Evolutionary conservation across 805 yeast species (phyloP), one percentile per base, ranked within the genome.

Genomic region (Priceomyces haplophilus): DNA sequence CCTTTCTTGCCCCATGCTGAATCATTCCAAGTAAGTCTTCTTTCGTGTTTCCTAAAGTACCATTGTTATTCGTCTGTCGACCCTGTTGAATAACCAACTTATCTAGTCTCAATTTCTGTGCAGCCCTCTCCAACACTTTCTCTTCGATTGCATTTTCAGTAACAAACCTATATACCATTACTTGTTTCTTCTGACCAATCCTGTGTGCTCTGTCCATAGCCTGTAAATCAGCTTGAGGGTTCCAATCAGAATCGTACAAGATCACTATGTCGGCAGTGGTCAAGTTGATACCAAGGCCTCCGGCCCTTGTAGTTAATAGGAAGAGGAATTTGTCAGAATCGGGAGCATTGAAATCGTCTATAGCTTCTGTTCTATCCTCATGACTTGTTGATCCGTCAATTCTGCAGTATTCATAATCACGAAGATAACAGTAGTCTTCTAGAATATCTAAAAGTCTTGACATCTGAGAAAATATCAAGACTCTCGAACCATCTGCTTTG

Each of bases 191-290:
- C 62, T 90, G 98, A 15, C 98, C 98, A 59, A 90, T 90, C 72
- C 98, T 81, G 59, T 90, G 98, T 1, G 97, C 98, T 59, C 98
- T 78, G 62, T 91, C 98, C 98, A 90, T 90, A 1, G 97, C 97
- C 67, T 90, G 98, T 55, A 90, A 72, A 72, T 90, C 98, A 0
- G 97, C 97, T 60, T 90, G 98, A 1, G 98, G 98, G 58, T 90
- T 90, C 98, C 98, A 90, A 67, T 90, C 98, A 0, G 95, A 85
- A 62, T 90, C 98, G 59, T 80, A 91, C 20, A 90, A 63, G 3
- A 90, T 78, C 38, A 90, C 98, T 34, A 86, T 81, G 60, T 90
- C 97, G 2, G 98, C 98, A 7, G 88, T 79, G 0, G 96, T 91
- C 58, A 90, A 73, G 58, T 91, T 90, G 57, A 90, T 90, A 55